A percentile compares a stretch with the other conserved stretches of the same genome.
Conservation (phyloP, 169 alveolate species). For the Neospora caninum region DNA sequence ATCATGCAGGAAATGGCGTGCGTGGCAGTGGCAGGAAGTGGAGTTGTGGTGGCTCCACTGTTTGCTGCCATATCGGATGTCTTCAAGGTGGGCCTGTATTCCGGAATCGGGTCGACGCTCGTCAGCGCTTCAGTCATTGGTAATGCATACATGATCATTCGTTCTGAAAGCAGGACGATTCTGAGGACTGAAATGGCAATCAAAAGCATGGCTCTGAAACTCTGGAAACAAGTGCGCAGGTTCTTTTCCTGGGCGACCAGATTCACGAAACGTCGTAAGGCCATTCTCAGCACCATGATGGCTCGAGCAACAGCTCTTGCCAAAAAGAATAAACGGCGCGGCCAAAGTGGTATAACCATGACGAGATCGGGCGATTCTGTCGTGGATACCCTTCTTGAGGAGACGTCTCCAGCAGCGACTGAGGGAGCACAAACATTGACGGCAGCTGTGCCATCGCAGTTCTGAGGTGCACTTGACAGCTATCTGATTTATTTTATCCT, state of each 20-base stretch:
- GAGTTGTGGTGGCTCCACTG: constrained; percentile 38
- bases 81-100: constrained; percentile 59
- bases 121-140: not conserved
- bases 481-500: no score
- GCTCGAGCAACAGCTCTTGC: constrained; percentile 16
- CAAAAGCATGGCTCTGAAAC: not conserved
- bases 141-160: not conserved
- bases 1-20: constrained; percentile 64
- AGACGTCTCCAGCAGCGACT: not conserved
- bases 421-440: not conserved
- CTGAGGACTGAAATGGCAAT: constrained; percentile 22
- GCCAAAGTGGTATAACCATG: not conserved
- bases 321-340: not conserved
- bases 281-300: constrained; percentile 10
- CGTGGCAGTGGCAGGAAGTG: constrained; percentile 57
- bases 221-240: not conserved
- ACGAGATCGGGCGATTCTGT: not conserved
- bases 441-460: not conserved
- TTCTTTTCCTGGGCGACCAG: not conserved
- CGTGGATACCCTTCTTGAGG: not conserved
- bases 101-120: constrained; percentile 53
- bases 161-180: not conserved
- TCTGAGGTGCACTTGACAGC: not conserved
- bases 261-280: not conserved
- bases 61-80: constrained; percentile 61